Evolutionary conservation across 176 grass and related monocot genomes (phyloP), one percentile per base, ranked within the genome.

Genomic region (Eremochloa ophiuroides): DNA sequence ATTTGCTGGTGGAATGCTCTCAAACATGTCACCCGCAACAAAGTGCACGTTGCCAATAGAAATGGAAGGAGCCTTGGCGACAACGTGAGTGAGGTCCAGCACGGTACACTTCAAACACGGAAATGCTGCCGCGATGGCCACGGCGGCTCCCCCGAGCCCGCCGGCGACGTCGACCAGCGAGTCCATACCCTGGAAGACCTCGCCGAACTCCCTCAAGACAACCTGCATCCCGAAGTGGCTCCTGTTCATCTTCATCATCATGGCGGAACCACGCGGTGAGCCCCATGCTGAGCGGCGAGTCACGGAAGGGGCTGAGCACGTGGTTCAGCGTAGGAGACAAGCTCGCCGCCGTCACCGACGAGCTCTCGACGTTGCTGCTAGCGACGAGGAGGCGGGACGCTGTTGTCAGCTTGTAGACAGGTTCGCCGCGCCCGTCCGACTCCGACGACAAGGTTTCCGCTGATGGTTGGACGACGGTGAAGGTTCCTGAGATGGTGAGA

Each of bases 41-140:
- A 66, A 66, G 33, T 38, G 33, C 64, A 66, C 64, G 64, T n/a
- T 66, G 33, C 64, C 22, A n/a, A 20, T 16, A n/a, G 7, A n/a
- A n/a, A n/a, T n/a, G n/a, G n/a, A n/a, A n/a, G n/a, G n/a, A n/a
- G n/a, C n/a, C 8, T 38, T 37, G 64, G 64, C 64, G 9, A 66
- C 64, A n/a, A 66, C 64, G 33, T 66, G 33, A 11, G 64, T 33
- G 9, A 66, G 33, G 34, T 44, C 78, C 3, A 87, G 76, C 9
- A 92, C 83, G 16, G 7, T 83, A 42, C 83, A 92, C 77, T 84
- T 70, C 23, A 89, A 5, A 1, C 27, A 17, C 5, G 85, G 87
- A 20, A 87, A 93, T 2, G 65, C 73, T 42, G 72, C 78, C 2
- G 72, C 76, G 16, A 90, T 79, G 13, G 83, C 44, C 14, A 31